phyloP scores from a whole-genome alignment of 352 stramenopile genomes.

The Phytophthora quininea region DNA sequence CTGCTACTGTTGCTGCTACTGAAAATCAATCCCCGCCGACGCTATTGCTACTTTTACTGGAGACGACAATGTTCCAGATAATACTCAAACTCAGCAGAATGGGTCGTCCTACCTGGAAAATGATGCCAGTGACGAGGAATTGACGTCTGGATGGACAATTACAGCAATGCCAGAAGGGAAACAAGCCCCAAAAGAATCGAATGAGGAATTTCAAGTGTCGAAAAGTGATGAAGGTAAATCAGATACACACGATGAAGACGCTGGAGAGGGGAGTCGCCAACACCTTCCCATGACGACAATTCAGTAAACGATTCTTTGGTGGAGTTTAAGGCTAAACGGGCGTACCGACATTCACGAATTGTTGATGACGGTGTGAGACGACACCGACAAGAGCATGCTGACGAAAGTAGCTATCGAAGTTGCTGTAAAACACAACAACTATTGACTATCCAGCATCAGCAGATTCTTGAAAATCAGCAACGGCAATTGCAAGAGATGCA shows the following conservation, averaged over 20 bases:
- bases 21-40: too few species aligned
- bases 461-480: conserved; percentile 81
- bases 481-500: conserved; percentile 74
- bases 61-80: too few species aligned
- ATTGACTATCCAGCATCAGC: conserved; percentile 74
- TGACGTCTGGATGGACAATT: conserved; percentile 35
- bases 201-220: conserved; percentile 9
- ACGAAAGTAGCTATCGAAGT: conserved; percentile 32
- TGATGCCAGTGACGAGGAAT: conserved; percentile 7
- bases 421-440: conserved; percentile 75
- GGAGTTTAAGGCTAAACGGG: conserved; percentile 6
- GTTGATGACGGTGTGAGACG: too few species aligned
- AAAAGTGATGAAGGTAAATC: conserved; percentile 9
- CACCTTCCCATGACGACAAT: too few species aligned
- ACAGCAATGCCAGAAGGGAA: conserved; percentile 20
- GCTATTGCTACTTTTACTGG: too few species aligned
- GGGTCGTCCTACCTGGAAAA: background rate
- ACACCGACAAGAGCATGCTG: conserved; percentile 12
- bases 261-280: background rate
- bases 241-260: background rate
- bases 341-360: background rate
- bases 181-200: conserved; percentile 7
- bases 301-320: background rate
- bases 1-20: background rate
- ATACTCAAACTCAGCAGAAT: background rate